Evolutionary conservation across 2,329 filamentous ascomycete species (phyloP), one percentile per base, ranked within the genome.

Genomic region (Acrocalymma vagum): DNA sequence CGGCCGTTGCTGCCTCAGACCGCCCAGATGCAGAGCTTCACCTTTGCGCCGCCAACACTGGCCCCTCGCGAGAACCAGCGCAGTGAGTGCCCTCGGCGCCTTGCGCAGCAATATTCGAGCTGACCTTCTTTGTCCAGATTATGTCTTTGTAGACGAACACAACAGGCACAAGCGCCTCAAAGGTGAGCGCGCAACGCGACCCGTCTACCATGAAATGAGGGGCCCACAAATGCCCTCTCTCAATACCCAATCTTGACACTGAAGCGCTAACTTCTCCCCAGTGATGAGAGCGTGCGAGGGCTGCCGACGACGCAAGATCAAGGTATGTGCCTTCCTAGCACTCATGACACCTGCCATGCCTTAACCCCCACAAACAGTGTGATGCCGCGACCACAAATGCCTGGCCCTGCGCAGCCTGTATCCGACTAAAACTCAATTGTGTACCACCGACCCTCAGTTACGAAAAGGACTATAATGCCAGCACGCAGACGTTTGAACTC

Each of bases 131-230:
- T 29, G 43, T 45, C 29, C 61, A 95, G 92, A 96, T 71, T 97
- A 96, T 88, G 94, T 97, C 61, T 97, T 97, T 67, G 94, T 97
- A 42, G 93, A 97, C 72, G 93, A 97, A 72, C 94, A 97, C 72
- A 97, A 97, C 76, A 87, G 94, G 52, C 94, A 97, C 73, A 97
- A 97, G 74, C 84, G 93, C 60, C 77, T 97, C 51, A 97, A 97
- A 80, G 90, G 90, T 94, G 82, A 47, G 69, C 28, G 31, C 35
- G 23, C 45, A 30, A 25, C 11, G 5, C 27, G 33, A 17, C 29
- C 11, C 6, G 8, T 6, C 28, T n/a, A 22, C 5, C 7, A 21
- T 32, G 29, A n/a, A 32, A n/a, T n/a, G n/a, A n/a, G n/a, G n/a
- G n/a, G n/a, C n/a, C n/a, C n/a, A 16, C 11, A 26, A 7, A 18